These are phyloP conservation scores for Rhizophagus prolifer DNA, from an alignment of 192 early-diverging fungal species.

Conservation along the genomic window DNA sequence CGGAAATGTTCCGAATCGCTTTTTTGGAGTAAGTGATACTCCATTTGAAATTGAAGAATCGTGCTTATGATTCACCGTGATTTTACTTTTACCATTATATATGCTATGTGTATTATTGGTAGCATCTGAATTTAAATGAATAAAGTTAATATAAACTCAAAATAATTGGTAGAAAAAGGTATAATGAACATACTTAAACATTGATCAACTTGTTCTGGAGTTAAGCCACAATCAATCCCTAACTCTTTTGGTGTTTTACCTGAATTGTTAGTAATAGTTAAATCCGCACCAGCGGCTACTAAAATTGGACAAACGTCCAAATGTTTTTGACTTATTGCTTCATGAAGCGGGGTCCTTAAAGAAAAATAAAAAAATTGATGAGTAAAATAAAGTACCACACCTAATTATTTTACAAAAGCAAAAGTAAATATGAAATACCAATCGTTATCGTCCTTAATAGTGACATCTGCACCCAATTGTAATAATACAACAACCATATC, in stretches of 20 bases:
- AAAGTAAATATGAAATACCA: conserved; percentile 1
- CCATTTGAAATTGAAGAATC: background rate
- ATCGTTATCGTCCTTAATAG: conserved; percentile 50
- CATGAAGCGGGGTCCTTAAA: conserved; percentile 41
- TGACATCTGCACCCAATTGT: conserved; percentile 60
- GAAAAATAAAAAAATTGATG: background rate
- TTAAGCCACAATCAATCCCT: conserved; percentile 1
- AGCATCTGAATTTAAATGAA: background rate
- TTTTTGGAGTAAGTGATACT: background rate
- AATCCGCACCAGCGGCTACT: conserved; percentile 37
- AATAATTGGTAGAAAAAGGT: background rate
- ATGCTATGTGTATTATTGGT: background rate
- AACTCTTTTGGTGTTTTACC: conserved; percentile 28
- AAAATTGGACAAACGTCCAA: conserved; percentile 34
- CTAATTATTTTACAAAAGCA: background rate
- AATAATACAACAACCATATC: conserved; percentile 52
- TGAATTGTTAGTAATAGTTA: conserved; percentile 28
- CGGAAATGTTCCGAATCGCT: background rate
- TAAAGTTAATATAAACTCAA: background rate
- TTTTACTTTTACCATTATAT: background rate
- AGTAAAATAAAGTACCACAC: too few relatives aligned
- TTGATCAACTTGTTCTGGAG: conserved; percentile 15
- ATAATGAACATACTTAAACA: background rate
- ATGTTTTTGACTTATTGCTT: conserved; percentile 44
- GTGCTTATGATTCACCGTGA: background rate